A percentile compares a stretch with the other conserved stretches of the same genome.
Evolutionary conservation across 306 rosid genomes (phyloP).

Genomic region (Elaeagnus macrophylla): DNA sequence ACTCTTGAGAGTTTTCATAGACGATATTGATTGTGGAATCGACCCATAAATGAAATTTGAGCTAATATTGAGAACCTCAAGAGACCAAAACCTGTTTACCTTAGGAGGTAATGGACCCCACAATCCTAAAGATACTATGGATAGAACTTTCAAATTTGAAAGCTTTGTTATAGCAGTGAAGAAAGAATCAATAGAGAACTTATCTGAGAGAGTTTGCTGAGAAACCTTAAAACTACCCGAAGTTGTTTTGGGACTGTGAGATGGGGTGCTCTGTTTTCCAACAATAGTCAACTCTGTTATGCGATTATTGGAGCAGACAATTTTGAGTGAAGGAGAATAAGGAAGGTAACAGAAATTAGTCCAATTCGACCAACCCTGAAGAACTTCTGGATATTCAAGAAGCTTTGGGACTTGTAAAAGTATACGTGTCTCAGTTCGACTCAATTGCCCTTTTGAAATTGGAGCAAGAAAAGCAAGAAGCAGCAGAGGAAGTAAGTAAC

Average conservation of each 20-base stretch:
- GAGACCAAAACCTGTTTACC: conserved; percentile 42
- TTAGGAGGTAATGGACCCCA: conserved; percentile 84
- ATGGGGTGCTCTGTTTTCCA: conserved; percentile 51
- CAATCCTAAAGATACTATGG: conserved; percentile 61
- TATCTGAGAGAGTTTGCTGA: conserved; percentile 41
- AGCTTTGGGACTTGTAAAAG: conserved; percentile 55
- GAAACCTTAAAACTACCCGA: conserved; percentile 21
- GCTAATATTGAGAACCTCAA: conserved; percentile 56
- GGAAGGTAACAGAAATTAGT: conserved; percentile 66
- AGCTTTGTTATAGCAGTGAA: conserved; percentile 65
- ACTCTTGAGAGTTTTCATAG: conserved; percentile 37
- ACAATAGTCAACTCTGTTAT: conserved; percentile 49
- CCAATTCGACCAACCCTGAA: conserved; percentile 55
- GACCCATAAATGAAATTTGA: conserved; percentile 59
- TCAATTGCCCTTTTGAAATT: conserved; percentile 44
- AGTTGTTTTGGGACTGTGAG: conserved; percentile 18
- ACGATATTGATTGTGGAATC: conserved; percentile 44
- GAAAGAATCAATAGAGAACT: conserved; percentile 60
- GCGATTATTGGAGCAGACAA: conserved; percentile 44
- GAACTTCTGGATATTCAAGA: conserved; percentile 66
- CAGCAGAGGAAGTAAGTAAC: conserved; percentile 24
- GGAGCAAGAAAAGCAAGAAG: conserved; percentile 38
- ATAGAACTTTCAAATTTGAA: conserved; percentile 46
- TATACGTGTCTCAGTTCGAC: conserved; percentile 38
- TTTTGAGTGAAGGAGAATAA: conserved; percentile 47